Evolutionary conservation across 495 filamentous ascomycete species (phyloP).

Genomic region (Corynascus novoguineensis): DNA sequence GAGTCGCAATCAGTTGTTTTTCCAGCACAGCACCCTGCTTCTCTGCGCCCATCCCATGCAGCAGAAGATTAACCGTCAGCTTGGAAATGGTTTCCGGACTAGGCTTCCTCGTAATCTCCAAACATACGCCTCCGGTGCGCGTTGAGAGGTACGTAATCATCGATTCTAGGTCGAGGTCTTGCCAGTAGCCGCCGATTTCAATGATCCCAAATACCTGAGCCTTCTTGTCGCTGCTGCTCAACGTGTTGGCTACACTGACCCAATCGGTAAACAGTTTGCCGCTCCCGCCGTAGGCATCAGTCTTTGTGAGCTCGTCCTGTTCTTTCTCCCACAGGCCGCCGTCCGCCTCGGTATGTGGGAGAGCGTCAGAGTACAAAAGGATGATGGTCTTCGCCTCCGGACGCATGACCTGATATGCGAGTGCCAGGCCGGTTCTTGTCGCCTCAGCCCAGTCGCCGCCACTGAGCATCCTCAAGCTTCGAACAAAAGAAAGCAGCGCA

Average conservation of each 20-base stretch:
- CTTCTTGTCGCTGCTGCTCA: constrained; percentile 29
- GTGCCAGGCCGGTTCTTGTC: constrained; percentile 40
- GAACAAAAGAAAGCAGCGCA: constrained; percentile 17
- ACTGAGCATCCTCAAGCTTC: background rate
- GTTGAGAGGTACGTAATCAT: constrained; percentile 36
- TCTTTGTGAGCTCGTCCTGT: constrained; percentile 19
- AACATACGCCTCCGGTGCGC: constrained; percentile 36
- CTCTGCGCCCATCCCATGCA: constrained; percentile 44
- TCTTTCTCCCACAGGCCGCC: constrained; percentile 21
- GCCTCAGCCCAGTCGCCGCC: constrained; percentile 43
- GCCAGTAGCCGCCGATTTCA: background rate
- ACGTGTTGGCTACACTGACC: constrained; percentile 30
- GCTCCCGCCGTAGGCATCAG: constrained; percentile 23
- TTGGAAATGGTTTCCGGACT: constrained; percentile 32
- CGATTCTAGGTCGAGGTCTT: constrained; percentile 9
- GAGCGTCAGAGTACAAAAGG: constrained; percentile 45
- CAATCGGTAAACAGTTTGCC: constrained; percentile 39
- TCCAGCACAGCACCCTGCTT: constrained; percentile 27
- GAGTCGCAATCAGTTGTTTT: constrained; percentile 11
- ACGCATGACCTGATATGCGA: constrained; percentile 41
- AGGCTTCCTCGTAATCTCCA: constrained; percentile 21
- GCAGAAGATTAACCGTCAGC: constrained; percentile 37
- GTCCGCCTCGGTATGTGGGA: constrained; percentile 33
- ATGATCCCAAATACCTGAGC: constrained; percentile 39
- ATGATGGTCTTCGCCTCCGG: constrained; percentile 41